Evolutionary conservation across 148 eudicot genomes (phyloP).

Genomic region (Rheum nobile): DNA sequence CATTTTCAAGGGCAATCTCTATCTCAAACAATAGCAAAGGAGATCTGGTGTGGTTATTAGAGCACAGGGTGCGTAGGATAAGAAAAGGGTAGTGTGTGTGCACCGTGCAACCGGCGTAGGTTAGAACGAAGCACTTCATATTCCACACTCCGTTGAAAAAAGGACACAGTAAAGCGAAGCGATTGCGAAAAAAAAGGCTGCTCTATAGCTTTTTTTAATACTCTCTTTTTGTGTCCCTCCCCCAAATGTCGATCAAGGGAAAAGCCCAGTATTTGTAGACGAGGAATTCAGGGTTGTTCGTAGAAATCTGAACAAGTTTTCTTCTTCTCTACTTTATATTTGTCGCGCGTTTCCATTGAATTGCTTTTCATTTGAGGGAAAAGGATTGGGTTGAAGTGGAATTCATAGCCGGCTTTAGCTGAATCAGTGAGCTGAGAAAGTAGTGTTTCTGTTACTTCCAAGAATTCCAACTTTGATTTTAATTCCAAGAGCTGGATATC

Average conservation of each 20-base stretch:
- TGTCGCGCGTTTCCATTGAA: background rate
- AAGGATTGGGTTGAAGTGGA: background rate
- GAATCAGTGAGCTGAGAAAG: background rate
- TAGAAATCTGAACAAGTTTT: background rate
- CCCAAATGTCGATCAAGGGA: background rate
- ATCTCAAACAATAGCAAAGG: background rate
- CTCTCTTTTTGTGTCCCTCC: background rate
- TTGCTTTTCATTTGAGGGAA: background rate
- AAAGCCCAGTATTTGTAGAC: background rate
- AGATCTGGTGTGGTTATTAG: background rate
- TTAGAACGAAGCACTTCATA: background rate
- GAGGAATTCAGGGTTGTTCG: background rate
- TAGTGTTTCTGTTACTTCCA: background rate
- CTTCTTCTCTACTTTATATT: too few species aligned
- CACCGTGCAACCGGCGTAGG: background rate
- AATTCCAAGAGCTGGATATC: background rate
- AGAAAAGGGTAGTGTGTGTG: constrained; percentile 13
- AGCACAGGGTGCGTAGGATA: constrained; percentile 10
- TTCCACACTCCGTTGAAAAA: constrained; percentile 5
- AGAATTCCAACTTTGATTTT: background rate
- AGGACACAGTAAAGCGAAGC: background rate
- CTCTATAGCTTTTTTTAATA: background rate
- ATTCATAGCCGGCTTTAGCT: background rate
- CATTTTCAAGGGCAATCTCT: background rate
- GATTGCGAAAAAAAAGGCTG: constrained; percentile 2